A percentile compares a stretch with the other conserved stretches of the same genome.
These are phyloP conservation scores for Kwoniella shivajii DNA, from an alignment of 1,284 basidiomycete species.

Conservation along the genomic window DNA sequence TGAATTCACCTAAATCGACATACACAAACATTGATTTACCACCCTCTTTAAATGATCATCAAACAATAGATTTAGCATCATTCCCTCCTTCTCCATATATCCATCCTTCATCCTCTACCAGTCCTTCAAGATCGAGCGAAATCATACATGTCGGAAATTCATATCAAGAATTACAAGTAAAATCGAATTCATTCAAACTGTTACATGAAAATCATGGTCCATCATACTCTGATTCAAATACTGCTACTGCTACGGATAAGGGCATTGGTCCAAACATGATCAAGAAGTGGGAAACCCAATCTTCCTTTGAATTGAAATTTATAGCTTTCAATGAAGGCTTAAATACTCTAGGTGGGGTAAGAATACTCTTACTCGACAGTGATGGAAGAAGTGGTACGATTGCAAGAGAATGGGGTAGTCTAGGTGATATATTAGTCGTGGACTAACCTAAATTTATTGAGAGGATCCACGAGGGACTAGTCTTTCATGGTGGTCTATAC, in stretches of 20 bases:
- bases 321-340: constrained; percentile 37
- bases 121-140: not conserved
- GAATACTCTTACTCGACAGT: constrained; percentile 33
- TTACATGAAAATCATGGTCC: constrained; percentile 11
- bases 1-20: not conserved
- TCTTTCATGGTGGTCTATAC: no score
- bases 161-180: constrained; percentile 14
- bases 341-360: constrained; percentile 41
- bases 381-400: constrained; percentile 11
- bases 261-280: not conserved
- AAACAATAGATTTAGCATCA: no score
- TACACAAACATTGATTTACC: not conserved
- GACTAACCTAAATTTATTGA: not conserved
- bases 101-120: not conserved
- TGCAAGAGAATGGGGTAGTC: constrained; percentile 41
- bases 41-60: no score
- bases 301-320: constrained; percentile 31
- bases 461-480: not conserved
- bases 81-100: constrained; percentile 10
- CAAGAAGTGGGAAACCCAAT: constrained; percentile 34
- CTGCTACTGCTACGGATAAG: not conserved
- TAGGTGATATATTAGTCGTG: constrained; percentile 37
- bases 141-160: constrained; percentile 30
- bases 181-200: constrained; percentile 3
- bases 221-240: constrained; percentile 10